These are phyloP conservation scores for Malassezia pachydermatis DNA, from an alignment of 1,284 basidiomycete species.

Conservation along the genomic window DNA sequence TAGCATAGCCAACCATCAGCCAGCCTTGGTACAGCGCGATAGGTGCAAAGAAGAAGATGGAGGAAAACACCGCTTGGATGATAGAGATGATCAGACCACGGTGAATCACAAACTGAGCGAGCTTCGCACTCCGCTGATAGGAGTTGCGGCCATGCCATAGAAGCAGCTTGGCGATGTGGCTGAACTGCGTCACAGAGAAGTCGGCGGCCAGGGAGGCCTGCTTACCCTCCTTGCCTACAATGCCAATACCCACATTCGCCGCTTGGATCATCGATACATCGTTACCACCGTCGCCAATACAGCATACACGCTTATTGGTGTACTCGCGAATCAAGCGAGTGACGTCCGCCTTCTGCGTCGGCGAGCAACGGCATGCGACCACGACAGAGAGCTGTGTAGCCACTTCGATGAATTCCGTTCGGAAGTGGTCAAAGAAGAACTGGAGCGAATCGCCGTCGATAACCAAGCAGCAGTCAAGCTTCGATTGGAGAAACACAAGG, in stretches of 20 bases:
- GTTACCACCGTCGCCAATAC: slow-evolving; percentile 90
- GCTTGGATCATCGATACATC: slow-evolving; percentile 95
- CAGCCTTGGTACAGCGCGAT: slow-evolving; percentile 97
- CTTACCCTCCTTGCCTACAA: slow-evolving; percentile 96
- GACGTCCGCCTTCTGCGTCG: slow-evolving; percentile 96
- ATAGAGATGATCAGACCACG: slow-evolving; percentile 87
- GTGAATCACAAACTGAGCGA: slow-evolving; percentile 97
- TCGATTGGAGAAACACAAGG: slow-evolving; percentile 87
- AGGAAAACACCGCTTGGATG: slow-evolving; percentile 77
- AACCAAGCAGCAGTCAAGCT: slow-evolving; percentile 91
- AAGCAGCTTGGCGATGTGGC: slow-evolving; percentile 82
- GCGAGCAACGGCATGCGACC: slow-evolving; percentile 93
- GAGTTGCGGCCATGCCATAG: slow-evolving; percentile 96
- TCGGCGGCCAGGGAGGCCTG: slow-evolving; percentile 96
- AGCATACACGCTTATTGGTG: slow-evolving; percentile 90
- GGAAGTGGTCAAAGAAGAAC: slow-evolving; percentile 79
- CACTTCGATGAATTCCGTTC: slow-evolving; percentile 86
- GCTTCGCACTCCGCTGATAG: slow-evolving; percentile 91
- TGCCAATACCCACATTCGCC: slow-evolving; percentile 86
- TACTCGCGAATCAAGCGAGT: slow-evolving; percentile 77
- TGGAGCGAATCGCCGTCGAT: slow-evolving; percentile 97
- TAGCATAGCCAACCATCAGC: slow-evolving; percentile 96
- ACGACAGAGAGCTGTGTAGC: slow-evolving; percentile 91
- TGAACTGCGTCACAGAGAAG: slow-evolving; percentile 94
- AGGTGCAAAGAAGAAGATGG: slow-evolving; percentile 97